Percentiles rank a stretch among this genome's conserved stretches.
Conservation (phyloP, 176 grass and related monocot genomes). For the Oryza nivara region DNA sequence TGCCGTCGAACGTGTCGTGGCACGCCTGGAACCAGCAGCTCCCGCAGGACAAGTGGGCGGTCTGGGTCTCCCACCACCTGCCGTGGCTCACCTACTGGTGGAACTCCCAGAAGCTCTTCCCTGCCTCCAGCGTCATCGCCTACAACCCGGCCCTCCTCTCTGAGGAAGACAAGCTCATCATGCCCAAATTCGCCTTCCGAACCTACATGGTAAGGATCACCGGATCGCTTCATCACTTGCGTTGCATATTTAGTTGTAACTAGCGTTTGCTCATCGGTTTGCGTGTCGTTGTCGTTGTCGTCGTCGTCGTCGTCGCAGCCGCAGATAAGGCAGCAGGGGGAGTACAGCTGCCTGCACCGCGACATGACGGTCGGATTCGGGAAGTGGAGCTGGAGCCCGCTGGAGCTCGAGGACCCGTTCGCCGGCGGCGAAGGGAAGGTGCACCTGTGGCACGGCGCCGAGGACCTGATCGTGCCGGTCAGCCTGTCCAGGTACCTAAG, state of each 20-base stretch:
- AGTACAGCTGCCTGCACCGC: constrained; percentile 61
- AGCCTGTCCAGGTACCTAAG: constrained; percentile 62
- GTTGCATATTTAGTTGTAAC: neutral
- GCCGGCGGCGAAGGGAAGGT: constrained; percentile 53
- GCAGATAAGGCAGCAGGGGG: constrained; percentile 69
- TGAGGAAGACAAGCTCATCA: constrained; percentile 54
- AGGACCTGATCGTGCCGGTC: constrained; percentile 65
- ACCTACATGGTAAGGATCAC: constrained; percentile 43
- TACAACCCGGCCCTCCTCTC: constrained; percentile 49
- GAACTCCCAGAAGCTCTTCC: constrained; percentile 79
- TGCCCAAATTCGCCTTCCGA: constrained; percentile 40
- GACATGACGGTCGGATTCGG: constrained; percentile 84
- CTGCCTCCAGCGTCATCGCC: constrained; percentile 60
- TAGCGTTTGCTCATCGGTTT: neutral
- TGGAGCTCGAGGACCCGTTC: constrained; percentile 73
- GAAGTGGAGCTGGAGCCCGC: constrained; percentile 68
- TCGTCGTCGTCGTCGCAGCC: constrained; percentile 17
- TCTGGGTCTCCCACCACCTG: constrained; percentile 67
- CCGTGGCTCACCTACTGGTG: constrained; percentile 96
- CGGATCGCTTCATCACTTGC: neutral
- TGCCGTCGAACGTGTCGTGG: constrained; percentile 63
- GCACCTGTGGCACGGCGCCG: constrained; percentile 82
- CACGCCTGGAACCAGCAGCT: constrained; percentile 68
- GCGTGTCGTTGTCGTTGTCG: neutral
- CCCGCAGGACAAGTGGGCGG: constrained; percentile 64